phyloP scores from a whole-genome alignment of 805 yeast genomes.

The Ogataea saltuana region DNA sequence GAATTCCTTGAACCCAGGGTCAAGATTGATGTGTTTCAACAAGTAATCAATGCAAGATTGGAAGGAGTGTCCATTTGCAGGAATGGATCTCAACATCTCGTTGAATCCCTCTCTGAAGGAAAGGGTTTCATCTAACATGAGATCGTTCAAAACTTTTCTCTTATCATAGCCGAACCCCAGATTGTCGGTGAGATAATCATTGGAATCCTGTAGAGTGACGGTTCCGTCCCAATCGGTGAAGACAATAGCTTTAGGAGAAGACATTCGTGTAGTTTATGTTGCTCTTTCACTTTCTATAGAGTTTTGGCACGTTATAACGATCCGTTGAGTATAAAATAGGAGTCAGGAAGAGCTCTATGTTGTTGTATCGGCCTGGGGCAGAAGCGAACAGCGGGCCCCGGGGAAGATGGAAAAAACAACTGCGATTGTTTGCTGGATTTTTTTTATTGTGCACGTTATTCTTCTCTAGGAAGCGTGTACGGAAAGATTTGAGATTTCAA shows the following conservation, averaged over 20 bases:
- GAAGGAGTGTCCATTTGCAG: constrained; percentile 47
- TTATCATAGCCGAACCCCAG: constrained; percentile 79
- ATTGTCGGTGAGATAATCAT: constrained; percentile 86
- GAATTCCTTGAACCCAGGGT: constrained; percentile 85
- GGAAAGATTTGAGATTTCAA: too few relatives aligned
- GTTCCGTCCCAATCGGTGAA: constrained; percentile 99
- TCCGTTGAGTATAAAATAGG: background rate
- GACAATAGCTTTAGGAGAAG: constrained; percentile 59
- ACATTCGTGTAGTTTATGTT: background rate
- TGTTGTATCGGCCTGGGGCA: too few relatives aligned
- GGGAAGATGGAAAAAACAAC: too few relatives aligned
- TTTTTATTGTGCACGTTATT: too few relatives aligned
- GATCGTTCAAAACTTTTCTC: constrained; percentile 67
- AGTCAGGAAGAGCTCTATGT: background rate
- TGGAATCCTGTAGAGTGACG: constrained; percentile 91
- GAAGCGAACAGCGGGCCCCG: too few relatives aligned
- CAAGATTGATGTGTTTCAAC: constrained; percentile 67
- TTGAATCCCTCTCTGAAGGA: constrained; percentile 81
- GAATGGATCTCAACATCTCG: constrained; percentile 80
- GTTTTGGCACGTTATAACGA: background rate
- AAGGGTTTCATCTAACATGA: constrained; percentile 65
- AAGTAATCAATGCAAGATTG: constrained; percentile 77
- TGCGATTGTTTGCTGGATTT: too few relatives aligned
- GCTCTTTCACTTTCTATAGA: background rate
- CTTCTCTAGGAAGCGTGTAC: too few relatives aligned